phyloP scores from a whole-genome alignment of 805 yeast species.

The Kluyveromyces wickerhamii region DNA sequence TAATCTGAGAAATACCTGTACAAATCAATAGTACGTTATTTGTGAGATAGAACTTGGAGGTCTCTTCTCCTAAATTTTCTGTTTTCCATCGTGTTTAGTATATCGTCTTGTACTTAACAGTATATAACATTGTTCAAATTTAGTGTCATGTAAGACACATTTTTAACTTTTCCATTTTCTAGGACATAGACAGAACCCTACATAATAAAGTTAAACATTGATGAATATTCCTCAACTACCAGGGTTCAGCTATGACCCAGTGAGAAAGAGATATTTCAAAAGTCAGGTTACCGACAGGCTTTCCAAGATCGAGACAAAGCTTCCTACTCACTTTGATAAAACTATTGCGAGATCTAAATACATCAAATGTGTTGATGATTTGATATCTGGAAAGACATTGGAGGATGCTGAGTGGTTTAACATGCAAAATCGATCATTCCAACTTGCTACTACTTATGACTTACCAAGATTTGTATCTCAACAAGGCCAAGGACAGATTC shows the following conservation, averaged over 20 bases:
- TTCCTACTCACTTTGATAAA: not conserved
- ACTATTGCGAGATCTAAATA: not conserved
- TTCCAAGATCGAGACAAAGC: not conserved
- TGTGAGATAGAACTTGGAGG: too few relatives aligned
- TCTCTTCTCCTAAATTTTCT: too few relatives aligned
- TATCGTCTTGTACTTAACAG: too few relatives aligned
- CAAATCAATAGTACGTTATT: too few relatives aligned
- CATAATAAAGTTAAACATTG: too few relatives aligned
- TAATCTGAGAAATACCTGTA: too few relatives aligned
- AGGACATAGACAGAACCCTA: too few relatives aligned
- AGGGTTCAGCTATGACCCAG: slow-evolving; percentile 24
- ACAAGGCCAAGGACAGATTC: not conserved
- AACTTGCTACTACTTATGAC: slow-evolving; percentile 1
- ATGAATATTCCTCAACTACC: slow-evolving; percentile 16
- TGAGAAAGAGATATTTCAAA: slow-evolving; percentile 20
- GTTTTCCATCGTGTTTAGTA: too few relatives aligned
- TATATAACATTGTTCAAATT: too few relatives aligned
- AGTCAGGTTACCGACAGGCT: not conserved
- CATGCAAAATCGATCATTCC: not conserved
- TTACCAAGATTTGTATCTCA: not conserved
- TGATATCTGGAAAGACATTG: not conserved
- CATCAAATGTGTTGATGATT: slow-evolving; percentile 1
- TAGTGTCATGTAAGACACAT: too few relatives aligned
- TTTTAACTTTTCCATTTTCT: too few relatives aligned
- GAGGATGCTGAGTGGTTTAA: slow-evolving; percentile 3